Evolutionary conservation across 768 basidiomycete species (phyloP).

Genomic region (Lyophyllum atratum): DNA sequence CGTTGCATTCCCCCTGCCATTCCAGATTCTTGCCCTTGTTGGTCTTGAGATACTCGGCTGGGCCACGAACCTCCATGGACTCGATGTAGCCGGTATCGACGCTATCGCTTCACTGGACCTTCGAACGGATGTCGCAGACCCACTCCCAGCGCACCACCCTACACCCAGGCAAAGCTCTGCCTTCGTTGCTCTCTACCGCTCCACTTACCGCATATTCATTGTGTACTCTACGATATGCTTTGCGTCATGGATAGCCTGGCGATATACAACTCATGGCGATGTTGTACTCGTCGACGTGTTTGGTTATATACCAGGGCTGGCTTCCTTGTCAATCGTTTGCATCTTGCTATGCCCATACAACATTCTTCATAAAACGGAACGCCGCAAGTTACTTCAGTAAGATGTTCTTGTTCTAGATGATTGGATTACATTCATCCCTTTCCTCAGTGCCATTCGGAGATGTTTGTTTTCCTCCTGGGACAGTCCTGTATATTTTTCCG

Average conservation of each 20-base stretch:
- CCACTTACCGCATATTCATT: constrained; percentile 69
- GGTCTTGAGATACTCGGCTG: constrained; percentile 85
- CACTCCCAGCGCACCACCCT: constrained; percentile 27
- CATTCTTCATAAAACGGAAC: constrained; percentile 65
- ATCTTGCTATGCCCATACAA: constrained; percentile 70
- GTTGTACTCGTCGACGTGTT: constrained; percentile 66
- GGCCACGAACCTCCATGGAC: constrained; percentile 91
- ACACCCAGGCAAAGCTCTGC: constrained; percentile 33
- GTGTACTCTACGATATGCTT: constrained; percentile 64
- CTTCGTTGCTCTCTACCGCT: constrained; percentile 49
- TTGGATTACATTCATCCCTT: constrained; percentile 1
- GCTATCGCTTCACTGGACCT: constrained; percentile 71
- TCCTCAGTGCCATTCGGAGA: constrained; percentile 66
- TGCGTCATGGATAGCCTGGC: constrained; percentile 70
- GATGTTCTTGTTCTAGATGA: constrained; percentile 29
- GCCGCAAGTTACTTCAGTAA: constrained; percentile 79
- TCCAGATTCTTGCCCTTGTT: constrained; percentile 80
- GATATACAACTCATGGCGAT: constrained; percentile 58
- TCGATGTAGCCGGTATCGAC: constrained; percentile 76
- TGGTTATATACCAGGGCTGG: constrained; percentile 75
- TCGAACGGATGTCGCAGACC: constrained; percentile 33
- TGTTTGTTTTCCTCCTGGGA: constrained; percentile 69
- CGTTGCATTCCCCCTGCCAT: constrained; percentile 82
- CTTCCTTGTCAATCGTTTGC: constrained; percentile 57
- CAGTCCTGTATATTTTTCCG: constrained; percentile 79